Conservation (phyloP, 108 stramenopile genomes). For the Skeletonema potamos region DNA sequence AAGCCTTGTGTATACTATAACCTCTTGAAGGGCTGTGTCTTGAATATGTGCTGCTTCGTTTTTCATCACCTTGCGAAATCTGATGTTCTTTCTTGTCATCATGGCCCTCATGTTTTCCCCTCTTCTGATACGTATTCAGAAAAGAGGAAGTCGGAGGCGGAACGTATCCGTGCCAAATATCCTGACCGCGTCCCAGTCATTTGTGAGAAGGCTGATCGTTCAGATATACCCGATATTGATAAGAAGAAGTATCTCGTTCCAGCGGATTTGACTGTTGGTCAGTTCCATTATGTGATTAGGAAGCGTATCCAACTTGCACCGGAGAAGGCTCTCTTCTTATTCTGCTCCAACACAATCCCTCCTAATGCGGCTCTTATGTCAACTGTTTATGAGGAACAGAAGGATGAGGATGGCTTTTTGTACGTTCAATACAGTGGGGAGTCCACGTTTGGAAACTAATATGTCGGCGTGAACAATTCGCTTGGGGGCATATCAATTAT, state of each 20-base stretch:
- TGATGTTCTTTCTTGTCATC: conserved; percentile 9
- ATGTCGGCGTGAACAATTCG: not conserved
- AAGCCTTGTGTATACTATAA: not conserved
- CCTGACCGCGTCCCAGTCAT: conserved; percentile 99
- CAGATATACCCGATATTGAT: conserved; percentile 99
- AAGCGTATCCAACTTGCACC: conserved; percentile 96
- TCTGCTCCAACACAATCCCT: conserved; percentile 90
- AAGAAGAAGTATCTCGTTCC: conserved; percentile 99
- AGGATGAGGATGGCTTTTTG: conserved; percentile 97
- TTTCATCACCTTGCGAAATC: not conserved
- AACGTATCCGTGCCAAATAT: conserved; percentile 94
- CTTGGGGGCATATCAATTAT: not conserved
- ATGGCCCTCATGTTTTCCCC: too few species aligned
- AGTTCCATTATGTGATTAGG: conserved; percentile 98
- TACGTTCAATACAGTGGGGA: conserved; percentile 99
- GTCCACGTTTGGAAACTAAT: conserved; percentile 89
- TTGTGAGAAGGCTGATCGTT: conserved; percentile 95
- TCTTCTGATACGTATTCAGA: too few species aligned
- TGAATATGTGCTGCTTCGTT: not conserved
- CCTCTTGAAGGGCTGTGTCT: not conserved
- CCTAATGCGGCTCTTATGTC: conserved; percentile 95
- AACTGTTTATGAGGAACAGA: conserved; percentile 95
- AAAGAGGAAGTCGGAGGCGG: conserved; percentile 89
- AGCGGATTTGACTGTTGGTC: conserved; percentile 94
- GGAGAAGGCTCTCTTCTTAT: conserved; percentile 89